Conservation (phyloP, 2,329 filamentous ascomycete species). For the Cadophora sp. region DNA sequence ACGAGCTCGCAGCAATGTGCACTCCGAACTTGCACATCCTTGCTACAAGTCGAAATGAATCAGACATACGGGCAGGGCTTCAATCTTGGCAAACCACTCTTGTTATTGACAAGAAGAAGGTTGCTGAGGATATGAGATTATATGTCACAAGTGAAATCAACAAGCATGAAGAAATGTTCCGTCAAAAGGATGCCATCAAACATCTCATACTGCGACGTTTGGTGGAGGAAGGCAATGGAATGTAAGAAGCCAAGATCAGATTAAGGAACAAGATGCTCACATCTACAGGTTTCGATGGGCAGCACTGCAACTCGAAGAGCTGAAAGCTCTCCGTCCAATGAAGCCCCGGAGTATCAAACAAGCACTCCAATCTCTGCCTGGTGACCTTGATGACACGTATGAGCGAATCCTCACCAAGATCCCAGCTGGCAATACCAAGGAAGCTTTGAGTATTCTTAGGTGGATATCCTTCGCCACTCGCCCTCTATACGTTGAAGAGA, state of each 20-base stretch:
- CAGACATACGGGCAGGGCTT: background rate
- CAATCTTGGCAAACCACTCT: background rate
- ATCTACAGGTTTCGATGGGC: background rate
- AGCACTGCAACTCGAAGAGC: constrained; percentile 1
- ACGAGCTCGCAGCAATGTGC: background rate
- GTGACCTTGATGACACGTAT: background rate
- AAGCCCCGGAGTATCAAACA: background rate
- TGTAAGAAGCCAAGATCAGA: background rate
- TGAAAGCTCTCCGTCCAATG: background rate
- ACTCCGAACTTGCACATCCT: background rate
- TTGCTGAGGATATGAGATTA: background rate
- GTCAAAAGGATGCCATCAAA: background rate
- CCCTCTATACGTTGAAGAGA: background rate
- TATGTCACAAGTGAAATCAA: background rate
- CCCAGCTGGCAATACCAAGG: background rate
- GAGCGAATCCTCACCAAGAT: background rate
- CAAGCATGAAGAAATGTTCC: background rate
- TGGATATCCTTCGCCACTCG: constrained; percentile 1
- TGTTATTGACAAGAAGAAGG: background rate
- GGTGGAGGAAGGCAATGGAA: background rate
- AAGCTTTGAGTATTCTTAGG: background rate
- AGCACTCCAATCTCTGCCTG: background rate
- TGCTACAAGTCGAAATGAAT: background rate
- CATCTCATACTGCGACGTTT: background rate
- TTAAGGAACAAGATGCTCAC: background rate